These are phyloP conservation scores for Pholiota microspora DNA, from an alignment of 768 basidiomycete genomes.

Conservation along the genomic window DNA sequence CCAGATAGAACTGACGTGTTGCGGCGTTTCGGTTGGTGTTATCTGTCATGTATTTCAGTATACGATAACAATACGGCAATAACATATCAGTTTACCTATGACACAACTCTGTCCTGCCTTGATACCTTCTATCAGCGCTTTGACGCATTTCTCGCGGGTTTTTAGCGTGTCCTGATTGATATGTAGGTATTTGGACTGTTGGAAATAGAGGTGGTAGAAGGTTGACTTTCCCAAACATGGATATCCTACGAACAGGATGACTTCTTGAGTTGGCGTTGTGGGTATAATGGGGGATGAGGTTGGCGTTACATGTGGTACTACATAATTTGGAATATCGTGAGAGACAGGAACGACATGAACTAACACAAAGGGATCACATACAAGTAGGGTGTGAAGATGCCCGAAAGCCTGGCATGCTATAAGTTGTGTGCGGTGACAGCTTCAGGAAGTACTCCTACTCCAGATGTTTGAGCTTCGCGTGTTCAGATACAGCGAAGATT, in stretches of 20 bases:
- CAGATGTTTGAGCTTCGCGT: background rate
- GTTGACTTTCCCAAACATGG: conserved; percentile 76
- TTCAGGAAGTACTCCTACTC: conserved; percentile 68
- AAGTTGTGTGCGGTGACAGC: conserved; percentile 38
- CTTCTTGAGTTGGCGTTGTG: conserved; percentile 32
- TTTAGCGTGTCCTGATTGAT: conserved; percentile 86
- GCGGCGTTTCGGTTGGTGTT: conserved; percentile 83
- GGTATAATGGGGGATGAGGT: conserved; percentile 51
- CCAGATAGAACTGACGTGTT: conserved; percentile 72
- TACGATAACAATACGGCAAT: background rate
- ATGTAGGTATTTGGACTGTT: conserved; percentile 66
- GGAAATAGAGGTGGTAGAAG: conserved; percentile 73
- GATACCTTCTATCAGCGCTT: conserved; percentile 55
- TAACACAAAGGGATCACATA: conserved; percentile 18
- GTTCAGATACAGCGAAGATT: background rate
- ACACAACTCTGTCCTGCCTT: conserved; percentile 64
- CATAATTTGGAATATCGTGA: conserved; percentile 7
- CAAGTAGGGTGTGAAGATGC: conserved; percentile 44
- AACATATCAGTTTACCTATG: conserved; percentile 52
- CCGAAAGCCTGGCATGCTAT: conserved; percentile 65
- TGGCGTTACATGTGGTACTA: conserved; percentile 52
- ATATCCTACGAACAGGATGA: conserved; percentile 52
- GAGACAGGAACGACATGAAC: background rate
- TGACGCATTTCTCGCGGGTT: conserved; percentile 74
- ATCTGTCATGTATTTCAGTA: conserved; percentile 46